A percentile compares a stretch with the other conserved stretches of the same genome.
Evolutionary conservation across 2,329 filamentous ascomycete genomes (phyloP).

Genomic region (Colletotrichum tanaceti): DNA sequence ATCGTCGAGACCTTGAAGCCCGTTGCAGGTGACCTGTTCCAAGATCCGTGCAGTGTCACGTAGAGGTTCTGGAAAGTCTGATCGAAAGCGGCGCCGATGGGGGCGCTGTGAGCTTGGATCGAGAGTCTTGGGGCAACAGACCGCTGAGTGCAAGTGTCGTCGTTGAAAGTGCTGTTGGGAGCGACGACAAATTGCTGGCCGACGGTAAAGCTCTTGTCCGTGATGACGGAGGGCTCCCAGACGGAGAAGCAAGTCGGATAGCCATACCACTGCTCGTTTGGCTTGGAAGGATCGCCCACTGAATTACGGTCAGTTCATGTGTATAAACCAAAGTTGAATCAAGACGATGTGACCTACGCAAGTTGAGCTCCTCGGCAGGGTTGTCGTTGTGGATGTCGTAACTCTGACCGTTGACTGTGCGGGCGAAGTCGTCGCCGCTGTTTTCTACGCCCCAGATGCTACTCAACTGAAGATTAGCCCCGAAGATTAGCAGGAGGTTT

Average conservation of each 20-base stretch:
- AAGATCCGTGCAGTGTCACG: conserved; percentile 71
- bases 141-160: conserved; percentile 50
- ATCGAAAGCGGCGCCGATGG: conserved; percentile 71
- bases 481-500: neutral
- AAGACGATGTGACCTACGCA: conserved; percentile 51
- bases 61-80: conserved; percentile 61
- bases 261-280: conserved; percentile 58
- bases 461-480: neutral
- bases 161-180: conserved; percentile 51
- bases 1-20: conserved; percentile 55
- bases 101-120: conserved; percentile 70
- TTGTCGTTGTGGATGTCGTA: conserved; percentile 69
- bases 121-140: conserved; percentile 58
- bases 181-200: conserved; percentile 54
- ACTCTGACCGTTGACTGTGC: conserved; percentile 55
- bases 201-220: conserved; percentile 47
- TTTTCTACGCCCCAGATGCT: conserved; percentile 64
- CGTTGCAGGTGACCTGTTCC: conserved; percentile 55
- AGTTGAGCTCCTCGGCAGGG: conserved; percentile 75
- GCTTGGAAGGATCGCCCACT: conserved; percentile 48
- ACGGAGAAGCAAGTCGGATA: conserved; percentile 71
- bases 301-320: neutral
- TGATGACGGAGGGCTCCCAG: conserved; percentile 57
- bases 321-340: too few relatives aligned
- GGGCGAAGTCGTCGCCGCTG: conserved; percentile 65